Evolutionary conservation across 305 asterid genomes (phyloP).

Genomic region (Ruellia speciosa): DNA sequence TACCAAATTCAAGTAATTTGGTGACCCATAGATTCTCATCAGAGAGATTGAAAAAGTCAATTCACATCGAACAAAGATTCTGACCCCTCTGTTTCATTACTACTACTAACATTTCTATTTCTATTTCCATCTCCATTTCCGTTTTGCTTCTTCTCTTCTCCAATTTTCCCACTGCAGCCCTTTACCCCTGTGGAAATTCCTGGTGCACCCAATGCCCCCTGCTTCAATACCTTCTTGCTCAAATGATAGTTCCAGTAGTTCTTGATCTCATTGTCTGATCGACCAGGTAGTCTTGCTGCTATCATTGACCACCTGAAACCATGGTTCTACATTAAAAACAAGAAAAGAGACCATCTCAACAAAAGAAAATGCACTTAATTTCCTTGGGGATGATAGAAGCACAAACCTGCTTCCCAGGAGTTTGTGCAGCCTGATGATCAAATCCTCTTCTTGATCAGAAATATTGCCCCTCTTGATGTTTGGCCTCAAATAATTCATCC

Average conservation of each 20-base stretch:
- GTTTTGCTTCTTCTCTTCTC: slow-evolving; percentile 7
- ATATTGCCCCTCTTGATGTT: no score
- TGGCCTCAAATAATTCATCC: no score
- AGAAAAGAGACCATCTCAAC: no score
- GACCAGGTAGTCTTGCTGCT: slow-evolving; percentile 31
- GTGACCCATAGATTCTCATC: slow-evolving; percentile 30
- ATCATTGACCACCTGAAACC: slow-evolving; percentile 17
- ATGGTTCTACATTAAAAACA: no score
- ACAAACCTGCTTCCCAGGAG: no score
- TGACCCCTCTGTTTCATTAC: no score
- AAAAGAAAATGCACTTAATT: no score
- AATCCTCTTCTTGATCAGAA: no score
- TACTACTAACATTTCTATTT: neutral
- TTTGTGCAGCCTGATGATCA: no score
- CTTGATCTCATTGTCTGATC: neutral
- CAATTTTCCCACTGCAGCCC: no score
- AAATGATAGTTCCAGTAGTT: slow-evolving; percentile 13
- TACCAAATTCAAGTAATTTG: slow-evolving; percentile 18
- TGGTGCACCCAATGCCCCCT: neutral
- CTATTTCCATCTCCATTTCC: slow-evolving; percentile 3
- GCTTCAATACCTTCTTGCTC: slow-evolving; percentile 26
- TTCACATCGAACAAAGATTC: slow-evolving; percentile 13
- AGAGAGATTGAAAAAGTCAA: slow-evolving; percentile 34
- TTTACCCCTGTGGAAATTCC: no score
- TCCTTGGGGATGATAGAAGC: no score